Evolutionary conservation across 176 grass and related monocot species (phyloP).

Genomic region (Melocanna baccifera): DNA sequence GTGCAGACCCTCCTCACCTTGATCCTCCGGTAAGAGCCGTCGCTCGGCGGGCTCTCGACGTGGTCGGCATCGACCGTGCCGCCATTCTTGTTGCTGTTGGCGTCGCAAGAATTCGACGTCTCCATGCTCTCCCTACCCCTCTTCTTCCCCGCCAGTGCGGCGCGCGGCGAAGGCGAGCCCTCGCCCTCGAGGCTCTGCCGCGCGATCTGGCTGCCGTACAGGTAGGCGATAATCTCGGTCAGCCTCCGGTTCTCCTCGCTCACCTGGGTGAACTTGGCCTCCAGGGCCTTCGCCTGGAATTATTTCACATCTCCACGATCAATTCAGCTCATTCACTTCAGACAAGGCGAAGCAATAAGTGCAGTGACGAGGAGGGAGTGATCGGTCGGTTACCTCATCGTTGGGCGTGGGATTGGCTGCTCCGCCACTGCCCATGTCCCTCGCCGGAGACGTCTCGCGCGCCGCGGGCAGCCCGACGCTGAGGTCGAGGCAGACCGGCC

Average conservation of each 20-base stretch:
- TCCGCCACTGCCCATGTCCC: neutral
- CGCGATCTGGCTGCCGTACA: conserved; percentile 18
- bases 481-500: conserved; percentile 64
- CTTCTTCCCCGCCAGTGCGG: conserved; percentile 29
- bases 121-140: conserved; percentile 43
- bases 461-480: conserved; percentile 41
- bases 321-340: neutral
- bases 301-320: neutral
- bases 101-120: conserved; percentile 6
- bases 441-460: neutral
- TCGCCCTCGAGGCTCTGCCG: conserved; percentile 5
- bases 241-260: conserved; percentile 75
- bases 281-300: conserved; percentile 27
- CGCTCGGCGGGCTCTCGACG: conserved; percentile 22
- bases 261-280: conserved; percentile 55
- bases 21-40: conserved; percentile 42
- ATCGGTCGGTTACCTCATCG: conserved; percentile 29
- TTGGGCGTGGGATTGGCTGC: neutral
- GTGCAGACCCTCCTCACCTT: conserved; percentile 43
- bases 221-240: conserved; percentile 37
- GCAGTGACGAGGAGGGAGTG: neutral
- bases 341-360: neutral
- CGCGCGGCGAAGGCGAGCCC: neutral
- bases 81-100: neutral
- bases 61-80: neutral